These are phyloP conservation scores for Fraxinus floribunda DNA, from an alignment of 305 asterid species.

Conservation along the genomic window DNA sequence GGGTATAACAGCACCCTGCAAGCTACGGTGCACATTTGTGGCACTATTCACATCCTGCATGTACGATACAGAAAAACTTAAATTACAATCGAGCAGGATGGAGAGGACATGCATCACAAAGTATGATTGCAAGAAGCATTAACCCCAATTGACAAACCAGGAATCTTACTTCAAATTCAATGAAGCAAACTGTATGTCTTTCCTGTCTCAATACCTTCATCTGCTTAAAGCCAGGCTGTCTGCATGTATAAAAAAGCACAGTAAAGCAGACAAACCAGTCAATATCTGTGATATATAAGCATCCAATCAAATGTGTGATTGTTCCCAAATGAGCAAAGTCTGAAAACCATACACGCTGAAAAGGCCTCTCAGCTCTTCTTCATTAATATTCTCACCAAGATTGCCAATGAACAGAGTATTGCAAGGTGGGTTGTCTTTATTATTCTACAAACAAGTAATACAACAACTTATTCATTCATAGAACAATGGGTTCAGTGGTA, in stretches of 20 bases:
- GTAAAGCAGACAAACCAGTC: not conserved
- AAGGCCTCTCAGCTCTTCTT: slow-evolving; percentile 93
- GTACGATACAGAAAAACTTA: slow-evolving; percentile 16
- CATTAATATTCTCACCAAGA: slow-evolving; percentile 92
- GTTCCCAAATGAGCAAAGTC: slow-evolving; percentile 7
- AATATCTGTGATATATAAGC: not conserved
- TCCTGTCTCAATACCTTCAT: slow-evolving; percentile 97
- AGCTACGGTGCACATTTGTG: slow-evolving; percentile 81
- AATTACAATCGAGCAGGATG: slow-evolving; percentile 4
- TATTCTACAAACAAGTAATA: slow-evolving; percentile 58
- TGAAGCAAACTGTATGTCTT: slow-evolving; percentile 97
- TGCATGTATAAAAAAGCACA: slow-evolving; percentile 33
- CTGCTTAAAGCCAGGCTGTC: slow-evolving; percentile 99
- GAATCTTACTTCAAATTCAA: slow-evolving; percentile 86
- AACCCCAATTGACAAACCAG: not conserved
- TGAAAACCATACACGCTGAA: slow-evolving; percentile 57
- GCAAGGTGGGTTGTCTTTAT: slow-evolving; percentile 98
- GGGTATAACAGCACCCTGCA: slow-evolving; percentile 98
- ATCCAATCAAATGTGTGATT: slow-evolving; percentile 3
- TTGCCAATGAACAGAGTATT: slow-evolving; percentile 98
- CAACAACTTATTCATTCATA: not conserved
- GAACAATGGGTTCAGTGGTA: not conserved
- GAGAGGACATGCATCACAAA: slow-evolving; percentile 6
- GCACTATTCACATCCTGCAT: slow-evolving; percentile 93
- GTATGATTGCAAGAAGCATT: not conserved